These are phyloP conservation scores for Venturiaceae sp. DNA, from an alignment of 2,329 filamentous ascomycete genomes.

Conservation along the genomic window DNA sequence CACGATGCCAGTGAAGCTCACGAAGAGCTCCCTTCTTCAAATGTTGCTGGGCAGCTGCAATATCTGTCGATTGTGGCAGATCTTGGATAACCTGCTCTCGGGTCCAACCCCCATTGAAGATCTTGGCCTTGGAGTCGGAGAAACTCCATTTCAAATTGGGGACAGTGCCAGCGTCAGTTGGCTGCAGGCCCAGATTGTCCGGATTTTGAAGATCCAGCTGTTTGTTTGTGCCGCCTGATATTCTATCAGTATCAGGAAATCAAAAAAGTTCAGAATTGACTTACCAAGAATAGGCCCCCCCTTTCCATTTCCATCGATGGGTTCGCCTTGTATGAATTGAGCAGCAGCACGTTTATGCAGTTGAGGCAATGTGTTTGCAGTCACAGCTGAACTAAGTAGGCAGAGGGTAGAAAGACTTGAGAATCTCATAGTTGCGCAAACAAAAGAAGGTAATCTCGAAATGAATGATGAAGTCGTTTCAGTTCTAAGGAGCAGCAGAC, in stretches of 20 bases:
- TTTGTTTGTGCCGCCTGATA: constrained; percentile 52
- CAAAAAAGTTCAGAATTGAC: constrained; percentile 8
- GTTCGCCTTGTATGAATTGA: constrained; percentile 43
- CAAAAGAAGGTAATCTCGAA: not conserved
- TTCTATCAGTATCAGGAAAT: constrained; percentile 7
- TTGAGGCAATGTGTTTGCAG: not conserved
- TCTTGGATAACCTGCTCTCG: constrained; percentile 59
- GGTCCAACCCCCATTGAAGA: constrained; percentile 56
- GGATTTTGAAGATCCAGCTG: constrained; percentile 54
- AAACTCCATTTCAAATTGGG: constrained; percentile 61
- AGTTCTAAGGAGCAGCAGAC: not conserved
- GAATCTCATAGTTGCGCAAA: not conserved
- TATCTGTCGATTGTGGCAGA: constrained; percentile 54
- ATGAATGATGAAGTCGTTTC: not conserved
- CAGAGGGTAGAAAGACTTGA: not conserved
- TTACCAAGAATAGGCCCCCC: constrained; percentile 49
- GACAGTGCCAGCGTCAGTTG: constrained; percentile 54
- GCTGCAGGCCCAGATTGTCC: constrained; percentile 50
- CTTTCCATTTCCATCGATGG: constrained; percentile 47
- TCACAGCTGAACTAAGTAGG: not conserved
- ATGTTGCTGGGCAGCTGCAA: constrained; percentile 59
- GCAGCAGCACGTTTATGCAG: constrained; percentile 10
- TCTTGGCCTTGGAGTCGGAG: constrained; percentile 54
- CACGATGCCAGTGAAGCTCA: constrained; percentile 58
- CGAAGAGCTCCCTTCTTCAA: constrained; percentile 57